phyloP scores from a whole-genome alignment of 2,329 filamentous ascomycete genomes.

The Trichoderma guizhouense region DNA sequence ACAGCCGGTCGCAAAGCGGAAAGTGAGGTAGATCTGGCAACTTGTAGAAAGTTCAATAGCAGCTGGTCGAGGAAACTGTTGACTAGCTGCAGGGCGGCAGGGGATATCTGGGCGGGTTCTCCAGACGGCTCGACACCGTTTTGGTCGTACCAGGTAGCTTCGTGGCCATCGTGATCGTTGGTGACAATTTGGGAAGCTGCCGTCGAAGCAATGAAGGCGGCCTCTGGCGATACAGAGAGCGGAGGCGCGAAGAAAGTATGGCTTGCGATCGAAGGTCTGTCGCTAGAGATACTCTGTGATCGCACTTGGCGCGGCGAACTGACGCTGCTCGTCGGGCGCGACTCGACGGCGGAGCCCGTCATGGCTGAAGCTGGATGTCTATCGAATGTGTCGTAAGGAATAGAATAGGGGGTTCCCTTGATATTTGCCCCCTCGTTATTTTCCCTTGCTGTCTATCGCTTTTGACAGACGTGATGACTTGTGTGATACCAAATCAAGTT shows the following conservation, averaged over 20 bases:
- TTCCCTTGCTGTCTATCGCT: not conserved
- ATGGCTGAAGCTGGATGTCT: conserved; percentile 20
- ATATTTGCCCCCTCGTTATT: not conserved
- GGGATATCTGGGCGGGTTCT: conserved; percentile 70
- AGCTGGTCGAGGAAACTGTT: conserved; percentile 94
- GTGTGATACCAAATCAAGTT: not conserved
- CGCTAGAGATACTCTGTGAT: conserved; percentile 67
- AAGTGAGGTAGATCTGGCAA: conserved; percentile 74
- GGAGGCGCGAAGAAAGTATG: conserved; percentile 64
- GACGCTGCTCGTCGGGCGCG: conserved; percentile 33
- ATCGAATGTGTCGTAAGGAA: not conserved
- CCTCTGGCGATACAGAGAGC: conserved; percentile 65
- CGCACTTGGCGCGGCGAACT: conserved; percentile 35
- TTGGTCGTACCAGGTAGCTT: conserved; percentile 66
- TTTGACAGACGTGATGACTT: not conserved
- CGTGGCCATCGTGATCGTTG: conserved; percentile 76
- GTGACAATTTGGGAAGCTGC: conserved; percentile 91
- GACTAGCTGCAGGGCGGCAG: conserved; percentile 69
- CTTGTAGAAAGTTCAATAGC: conserved; percentile 82
- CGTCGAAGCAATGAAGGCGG: conserved; percentile 82
- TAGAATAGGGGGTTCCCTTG: not conserved
- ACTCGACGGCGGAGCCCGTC: conserved; percentile 28
- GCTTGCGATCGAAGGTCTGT: conserved; percentile 60
- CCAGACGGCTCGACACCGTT: conserved; percentile 62
- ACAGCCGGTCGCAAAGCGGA: conserved; percentile 75